Conservation (phyloP, 2,329 filamentous ascomycete species). For the Cladophialophora yegresii region DNA sequence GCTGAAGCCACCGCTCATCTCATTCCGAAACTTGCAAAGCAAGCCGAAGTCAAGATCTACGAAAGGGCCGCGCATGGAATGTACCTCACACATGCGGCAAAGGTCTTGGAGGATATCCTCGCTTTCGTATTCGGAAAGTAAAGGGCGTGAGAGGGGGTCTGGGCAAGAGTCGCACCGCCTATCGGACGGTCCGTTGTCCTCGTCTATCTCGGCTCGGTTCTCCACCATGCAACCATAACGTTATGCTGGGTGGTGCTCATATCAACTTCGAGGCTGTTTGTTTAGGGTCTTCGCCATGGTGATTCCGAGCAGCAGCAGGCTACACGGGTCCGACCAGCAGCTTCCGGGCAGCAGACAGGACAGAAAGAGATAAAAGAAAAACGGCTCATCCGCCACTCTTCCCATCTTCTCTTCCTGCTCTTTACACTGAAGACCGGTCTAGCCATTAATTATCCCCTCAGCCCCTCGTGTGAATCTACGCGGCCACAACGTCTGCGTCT, state of each 20-base stretch:
- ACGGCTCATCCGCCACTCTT: not conserved
- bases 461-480: not conserved
- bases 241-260: constrained; percentile 7
- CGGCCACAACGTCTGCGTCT: not conserved
- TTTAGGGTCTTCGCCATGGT: not conserved
- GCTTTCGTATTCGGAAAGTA: constrained; percentile 23
- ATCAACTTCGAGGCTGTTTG: not conserved
- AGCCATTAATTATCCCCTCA: not conserved
- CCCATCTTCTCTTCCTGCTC: not conserved
- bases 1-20: constrained; percentile 35
- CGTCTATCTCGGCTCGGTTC: not conserved
- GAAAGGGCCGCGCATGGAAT: constrained; percentile 39
- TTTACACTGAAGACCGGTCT: not conserved
- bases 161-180: not conserved
- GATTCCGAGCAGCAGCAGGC: not conserved
- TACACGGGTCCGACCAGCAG: not conserved
- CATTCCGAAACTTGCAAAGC: constrained; percentile 35
- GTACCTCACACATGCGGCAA: constrained; percentile 30
- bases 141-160: not conserved
- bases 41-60: constrained; percentile 38
- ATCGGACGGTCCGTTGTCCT: not conserved
- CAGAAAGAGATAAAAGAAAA: not conserved
- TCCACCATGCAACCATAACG: constrained; percentile 23
- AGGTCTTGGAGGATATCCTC: constrained; percentile 34
- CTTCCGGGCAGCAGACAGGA: not conserved